Conservation (phyloP, 73 alveolate genomes). For the Paramecium sexaurelia region DNA sequence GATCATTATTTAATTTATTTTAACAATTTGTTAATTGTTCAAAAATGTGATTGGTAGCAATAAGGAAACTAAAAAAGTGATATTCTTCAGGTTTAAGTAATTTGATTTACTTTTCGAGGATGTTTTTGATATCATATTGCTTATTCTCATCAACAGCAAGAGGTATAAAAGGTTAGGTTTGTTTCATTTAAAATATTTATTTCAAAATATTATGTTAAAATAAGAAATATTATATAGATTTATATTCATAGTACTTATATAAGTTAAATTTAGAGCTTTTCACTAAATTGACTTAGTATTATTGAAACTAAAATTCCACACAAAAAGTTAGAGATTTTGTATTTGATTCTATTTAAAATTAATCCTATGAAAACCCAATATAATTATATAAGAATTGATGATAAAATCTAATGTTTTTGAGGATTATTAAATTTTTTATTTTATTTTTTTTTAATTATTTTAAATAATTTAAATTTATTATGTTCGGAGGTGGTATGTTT, state of each 20-base stretch:
- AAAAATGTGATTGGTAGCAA: conserved; percentile 14
- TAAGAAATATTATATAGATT: too few species aligned
- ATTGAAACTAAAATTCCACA: too few species aligned
- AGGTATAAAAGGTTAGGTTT: conserved; percentile 23
- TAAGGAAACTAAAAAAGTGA: not conserved
- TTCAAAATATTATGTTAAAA: not conserved
- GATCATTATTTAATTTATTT: conserved; percentile 32
- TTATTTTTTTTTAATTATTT: not conserved
- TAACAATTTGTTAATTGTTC: not conserved
- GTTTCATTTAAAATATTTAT: not conserved
- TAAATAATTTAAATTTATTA: conserved; percentile 8
- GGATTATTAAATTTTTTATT: not conserved
- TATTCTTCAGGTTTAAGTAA: conserved; percentile 1
- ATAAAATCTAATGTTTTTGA: not conserved
- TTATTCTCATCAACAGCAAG: conserved; percentile 1
- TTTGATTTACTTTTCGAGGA: conserved; percentile 13
- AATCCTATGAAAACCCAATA: too few species aligned
- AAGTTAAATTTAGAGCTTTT: too few species aligned
- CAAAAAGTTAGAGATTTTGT: too few species aligned
- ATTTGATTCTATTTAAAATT: too few species aligned
- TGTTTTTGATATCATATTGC: not conserved
- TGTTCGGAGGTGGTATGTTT: conserved; percentile 33
- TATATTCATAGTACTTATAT: too few species aligned
- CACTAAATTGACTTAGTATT: too few species aligned
- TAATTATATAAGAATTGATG: too few species aligned